A percentile compares a stretch with the other conserved stretches of the same genome.
These are phyloP conservation scores for Citrullus amarus DNA, from an alignment of 306 rosid species.

Conservation along the genomic window DNA sequence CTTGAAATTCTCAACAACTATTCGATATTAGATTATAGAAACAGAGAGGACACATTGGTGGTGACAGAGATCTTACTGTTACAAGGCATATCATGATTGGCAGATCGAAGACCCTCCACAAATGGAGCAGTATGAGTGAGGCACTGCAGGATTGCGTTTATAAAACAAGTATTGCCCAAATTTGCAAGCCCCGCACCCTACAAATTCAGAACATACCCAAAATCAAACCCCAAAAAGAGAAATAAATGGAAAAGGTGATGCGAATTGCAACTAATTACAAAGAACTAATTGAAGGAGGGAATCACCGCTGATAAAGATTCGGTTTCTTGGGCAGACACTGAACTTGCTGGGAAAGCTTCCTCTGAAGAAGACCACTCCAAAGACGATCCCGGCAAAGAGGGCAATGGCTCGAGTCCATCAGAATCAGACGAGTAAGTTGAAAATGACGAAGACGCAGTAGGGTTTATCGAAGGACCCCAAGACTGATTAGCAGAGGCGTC, in stretches of 20 bases:
- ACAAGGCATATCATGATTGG: slow-evolving; percentile 28
- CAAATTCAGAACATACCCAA: slow-evolving; percentile 6
- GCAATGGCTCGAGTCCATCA: not conserved
- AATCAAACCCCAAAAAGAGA: not conserved
- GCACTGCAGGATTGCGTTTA: slow-evolving; percentile 76
- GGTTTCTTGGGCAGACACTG: not conserved
- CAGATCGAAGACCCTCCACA: slow-evolving; percentile 41
- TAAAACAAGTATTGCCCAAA: slow-evolving; percentile 79
- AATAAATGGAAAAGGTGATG: not conserved
- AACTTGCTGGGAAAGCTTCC: not conserved
- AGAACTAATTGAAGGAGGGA: not conserved
- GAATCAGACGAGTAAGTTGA: slow-evolving; percentile 1
- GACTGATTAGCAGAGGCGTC: slow-evolving; percentile 5
- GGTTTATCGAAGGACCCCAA: not conserved
- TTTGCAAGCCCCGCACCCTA: slow-evolving; percentile 84
- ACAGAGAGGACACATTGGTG: not conserved
- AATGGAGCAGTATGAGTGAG: slow-evolving; percentile 78
- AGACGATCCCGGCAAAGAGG: slow-evolving; percentile 7
- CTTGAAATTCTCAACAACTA: slow-evolving; percentile 2
- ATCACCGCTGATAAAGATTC: slow-evolving; percentile 34
- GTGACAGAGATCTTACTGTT: slow-evolving; percentile 25
- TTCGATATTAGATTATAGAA: not conserved
- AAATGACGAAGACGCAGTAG: not conserved
- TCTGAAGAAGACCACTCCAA: slow-evolving; percentile 1
- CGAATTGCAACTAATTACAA: not conserved